Conservation (phyloP, 2,329 filamentous ascomycete species). For the Ceratocystis diversiconidia region DNA sequence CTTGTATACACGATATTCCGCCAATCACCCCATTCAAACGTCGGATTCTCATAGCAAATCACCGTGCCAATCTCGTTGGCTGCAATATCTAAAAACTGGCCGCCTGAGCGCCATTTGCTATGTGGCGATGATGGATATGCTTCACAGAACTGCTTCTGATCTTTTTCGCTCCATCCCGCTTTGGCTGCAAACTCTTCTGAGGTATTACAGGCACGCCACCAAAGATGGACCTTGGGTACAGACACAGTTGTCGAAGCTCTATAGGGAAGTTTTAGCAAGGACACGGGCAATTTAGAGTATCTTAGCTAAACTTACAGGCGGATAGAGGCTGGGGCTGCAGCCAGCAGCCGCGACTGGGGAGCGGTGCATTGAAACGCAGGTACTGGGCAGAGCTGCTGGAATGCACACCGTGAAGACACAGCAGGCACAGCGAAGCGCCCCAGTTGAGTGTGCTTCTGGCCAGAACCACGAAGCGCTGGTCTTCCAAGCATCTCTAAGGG, state of each 20-base stretch:
- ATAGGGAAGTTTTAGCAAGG: background rate
- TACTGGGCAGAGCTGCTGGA: background rate
- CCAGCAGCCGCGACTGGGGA: background rate
- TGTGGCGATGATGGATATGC: conserved; percentile 7
- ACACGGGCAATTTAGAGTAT: background rate
- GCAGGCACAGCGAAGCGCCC: background rate
- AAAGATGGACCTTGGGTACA: conserved; percentile 6
- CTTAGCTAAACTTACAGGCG: conserved; percentile 3
- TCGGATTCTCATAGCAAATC: conserved; percentile 15
- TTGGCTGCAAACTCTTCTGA: conserved; percentile 14
- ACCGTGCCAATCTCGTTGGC: conserved; percentile 16
- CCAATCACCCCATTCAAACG: conserved; percentile 16
- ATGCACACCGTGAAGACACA: background rate
- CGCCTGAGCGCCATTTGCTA: conserved; percentile 11
- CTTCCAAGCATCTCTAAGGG: conserved; percentile 7
- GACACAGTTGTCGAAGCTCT: conserved; percentile 9
- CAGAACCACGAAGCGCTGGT: conserved; percentile 10
- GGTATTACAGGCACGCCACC: conserved; percentile 15
- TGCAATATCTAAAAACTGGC: conserved; percentile 17
- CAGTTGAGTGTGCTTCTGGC: background rate
- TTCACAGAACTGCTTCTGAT: conserved; percentile 8
- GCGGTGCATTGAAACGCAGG: background rate
- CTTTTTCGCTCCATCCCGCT: conserved; percentile 7
- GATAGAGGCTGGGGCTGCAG: background rate
- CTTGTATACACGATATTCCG: conserved; percentile 15